Percentiles rank a stretch among this genome's conserved stretches.
phyloP scores from a whole-genome alignment of 2,329 filamentous ascomycete genomes.

The Fusarium napiforme region DNA sequence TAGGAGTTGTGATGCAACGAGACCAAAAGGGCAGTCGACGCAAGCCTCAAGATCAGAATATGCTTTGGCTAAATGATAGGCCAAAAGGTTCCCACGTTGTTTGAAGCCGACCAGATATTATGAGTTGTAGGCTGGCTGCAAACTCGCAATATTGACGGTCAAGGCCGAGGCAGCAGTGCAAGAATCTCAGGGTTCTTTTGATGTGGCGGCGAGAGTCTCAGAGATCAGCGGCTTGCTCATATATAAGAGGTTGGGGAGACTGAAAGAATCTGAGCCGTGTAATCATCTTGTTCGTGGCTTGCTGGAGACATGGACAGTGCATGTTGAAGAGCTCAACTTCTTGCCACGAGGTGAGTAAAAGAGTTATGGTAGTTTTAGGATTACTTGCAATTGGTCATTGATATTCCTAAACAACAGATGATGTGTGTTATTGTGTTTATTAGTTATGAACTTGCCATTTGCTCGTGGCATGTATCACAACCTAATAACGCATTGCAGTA shows the following conservation, averaged over 20 bases:
- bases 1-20: neutral
- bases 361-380: too few species aligned
- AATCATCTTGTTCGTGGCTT: neutral
- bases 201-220: neutral
- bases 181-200: neutral
- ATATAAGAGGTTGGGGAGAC: slow-evolving; percentile 26
- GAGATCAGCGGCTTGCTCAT: neutral
- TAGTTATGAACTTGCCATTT: neutral
- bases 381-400: neutral
- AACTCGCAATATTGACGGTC: slow-evolving; percentile 3
- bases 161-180: neutral
- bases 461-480: neutral
- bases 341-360: neutral
- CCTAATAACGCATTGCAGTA: neutral
- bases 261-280: slow-evolving; percentile 1
- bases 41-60: neutral
- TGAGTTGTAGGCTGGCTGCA: neutral
- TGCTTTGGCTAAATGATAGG: neutral
- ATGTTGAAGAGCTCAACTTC: neutral
- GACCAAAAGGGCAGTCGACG: neutral
- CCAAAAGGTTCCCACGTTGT: neutral
- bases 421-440: neutral
- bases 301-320: neutral
- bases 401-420: neutral
- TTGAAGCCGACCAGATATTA: neutral